Evolutionary conservation across 345 rosid species (phyloP).

Genomic region (Angophora floribunda): DNA sequence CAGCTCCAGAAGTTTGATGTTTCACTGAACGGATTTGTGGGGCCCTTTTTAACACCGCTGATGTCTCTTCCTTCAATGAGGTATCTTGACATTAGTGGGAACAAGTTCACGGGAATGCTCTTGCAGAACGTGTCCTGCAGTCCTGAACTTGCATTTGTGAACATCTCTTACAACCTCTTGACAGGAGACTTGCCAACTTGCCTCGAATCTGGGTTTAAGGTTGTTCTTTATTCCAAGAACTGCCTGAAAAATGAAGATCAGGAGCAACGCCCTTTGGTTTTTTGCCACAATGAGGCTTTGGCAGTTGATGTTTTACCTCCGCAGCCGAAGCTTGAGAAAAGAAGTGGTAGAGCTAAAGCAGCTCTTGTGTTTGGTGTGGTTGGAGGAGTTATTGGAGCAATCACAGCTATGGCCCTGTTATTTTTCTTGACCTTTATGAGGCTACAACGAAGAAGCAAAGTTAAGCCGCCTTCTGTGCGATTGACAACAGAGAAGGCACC

Average conservation of each 20-base stretch:
- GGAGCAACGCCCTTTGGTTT: constrained; percentile 28
- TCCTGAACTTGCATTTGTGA: constrained; percentile 23
- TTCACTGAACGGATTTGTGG: constrained; percentile 47
- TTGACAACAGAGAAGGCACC: constrained; percentile 17
- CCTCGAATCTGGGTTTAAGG: constrained; percentile 5
- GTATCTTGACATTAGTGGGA: constrained; percentile 35
- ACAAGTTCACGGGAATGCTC: constrained; percentile 42
- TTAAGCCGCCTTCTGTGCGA: constrained; percentile 11
- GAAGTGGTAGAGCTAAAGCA: constrained; percentile 3
- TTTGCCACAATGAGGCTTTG: constrained; percentile 48
- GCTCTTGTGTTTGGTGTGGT: constrained; percentile 27
- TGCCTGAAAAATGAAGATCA: constrained; percentile 33
- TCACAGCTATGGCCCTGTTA: constrained; percentile 14
- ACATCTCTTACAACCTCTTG: constrained; percentile 47
- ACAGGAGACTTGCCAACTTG: constrained; percentile 52
- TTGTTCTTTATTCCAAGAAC: constrained; percentile 22
- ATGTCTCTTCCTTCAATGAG: constrained; percentile 36
- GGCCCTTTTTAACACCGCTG: constrained; percentile 35
- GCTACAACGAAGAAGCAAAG: not conserved
- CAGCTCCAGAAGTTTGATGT: constrained; percentile 53
- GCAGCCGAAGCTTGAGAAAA: constrained; percentile 5
- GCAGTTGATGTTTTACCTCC: constrained; percentile 42
- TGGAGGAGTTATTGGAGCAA: constrained; percentile 33
- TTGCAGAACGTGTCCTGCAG: constrained; percentile 40
- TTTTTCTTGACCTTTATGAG: constrained; percentile 13